Evolutionary conservation across 163 green algal genomes (phyloP), one percentile per base, ranked within the genome.

Genomic region (Chloroidium sp.): DNA sequence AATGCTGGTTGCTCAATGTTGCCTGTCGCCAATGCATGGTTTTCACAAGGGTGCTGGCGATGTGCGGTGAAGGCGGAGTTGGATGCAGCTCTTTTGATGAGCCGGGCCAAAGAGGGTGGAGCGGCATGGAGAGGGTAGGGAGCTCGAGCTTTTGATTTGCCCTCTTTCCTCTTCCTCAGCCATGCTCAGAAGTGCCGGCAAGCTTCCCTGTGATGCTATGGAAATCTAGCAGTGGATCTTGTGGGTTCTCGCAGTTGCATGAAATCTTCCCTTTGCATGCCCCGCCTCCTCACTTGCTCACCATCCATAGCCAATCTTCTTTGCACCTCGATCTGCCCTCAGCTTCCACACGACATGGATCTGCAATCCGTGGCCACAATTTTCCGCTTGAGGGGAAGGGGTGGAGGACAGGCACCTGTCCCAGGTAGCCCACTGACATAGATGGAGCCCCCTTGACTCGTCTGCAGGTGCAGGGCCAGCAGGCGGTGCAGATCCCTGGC

Each of bases 381-480:
- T 61, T 4, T 72, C 0, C 62, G 8, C 69, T 0, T 4, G 62
- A 0, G 2, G 2, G 2, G 4, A 58, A 36, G 36, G 3, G 2
- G 0, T 12, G 6, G 61, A 4, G 1, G 0, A n/a, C 4, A 8
- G 12, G 0, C 59, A 86, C 87, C 88, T 83, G 85, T 89, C 78
- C 88, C 88, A 0, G 88, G 88, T 14, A 87, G 80, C 1, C 88
- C 88, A 2, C 74, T 85, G 8, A 91, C 76, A 76, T 91, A 91
- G 13, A 87, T 64, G 62, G 72, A 81, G 6, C 80, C 81, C 1
- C 88, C 88, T 0, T 62, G 57, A 3, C 68, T 62, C 61, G 67
- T 2, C 0, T 3, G 3, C 61, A 89, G 68, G 1, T 61, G 36
- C 58, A 59, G 14, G 1, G 2, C 57, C n/a, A 91, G 61, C 62